Base-by-base conservation (phyloP, 371 early-diverging fungal species). In the Apophysomyces trapeziformis region DNA sequence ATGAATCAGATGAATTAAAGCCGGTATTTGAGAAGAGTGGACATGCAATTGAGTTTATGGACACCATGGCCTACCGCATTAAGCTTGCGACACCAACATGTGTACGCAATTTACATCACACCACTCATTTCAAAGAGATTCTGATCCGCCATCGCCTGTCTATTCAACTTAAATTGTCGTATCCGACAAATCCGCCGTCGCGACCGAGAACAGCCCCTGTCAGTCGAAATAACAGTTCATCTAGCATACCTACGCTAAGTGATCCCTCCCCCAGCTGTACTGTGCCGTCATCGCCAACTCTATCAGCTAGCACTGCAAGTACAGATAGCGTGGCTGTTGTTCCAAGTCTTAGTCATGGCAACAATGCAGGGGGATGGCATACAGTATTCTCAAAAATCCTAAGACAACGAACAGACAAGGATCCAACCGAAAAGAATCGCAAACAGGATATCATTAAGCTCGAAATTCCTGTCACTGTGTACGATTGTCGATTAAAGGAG, bases 401-500 rank as follows among this genome's bases (percentile, higher is more conserved):
- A 21, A 18, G 57, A n/a, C 21, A 36, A 38, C 56, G 64, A 13
- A 35, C 18, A 56, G 57, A 56, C 13, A 63, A 18, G 35, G 56
- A 63, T 7, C 3, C 50, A 5, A 5, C 14, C 7, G 64, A 63
- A 11, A 16, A 26, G 5, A 57, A 13, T 12, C 43, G 64, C 38
- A 37, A 47, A 57, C 60, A 61, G 14, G 69, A 71, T 18, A 68
- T 65, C 7, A 74, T 77, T 7, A 64, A 69, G 38, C 44, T 75
- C 9, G 71, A 71, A 18, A 71, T 73, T 9, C 71, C 73, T 0
- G 68, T 73, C 16, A 66, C 64, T 2, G 66, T 78, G 1, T 73
- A 75, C 57, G 78, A 78, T 58, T 78, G 78, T 57, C 69, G 78
- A 2, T 65, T 75, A 5, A 82, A 82, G 59, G 82, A 82, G 64